Evolutionary conservation across 768 basidiomycete genomes (phyloP).

Genomic region (Kwoniella sp.): DNA sequence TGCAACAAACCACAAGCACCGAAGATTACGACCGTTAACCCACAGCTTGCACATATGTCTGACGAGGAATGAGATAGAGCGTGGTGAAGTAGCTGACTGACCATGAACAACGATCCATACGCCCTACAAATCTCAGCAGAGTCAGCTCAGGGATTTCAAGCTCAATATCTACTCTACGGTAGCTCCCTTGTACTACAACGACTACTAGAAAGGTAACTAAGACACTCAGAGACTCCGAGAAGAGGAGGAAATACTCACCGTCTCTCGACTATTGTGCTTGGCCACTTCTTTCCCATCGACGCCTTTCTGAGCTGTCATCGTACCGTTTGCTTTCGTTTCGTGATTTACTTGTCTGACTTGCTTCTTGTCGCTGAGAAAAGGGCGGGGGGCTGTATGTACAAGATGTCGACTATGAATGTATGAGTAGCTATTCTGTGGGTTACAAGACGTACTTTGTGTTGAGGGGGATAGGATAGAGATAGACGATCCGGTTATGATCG

Average conservation of each 20-base stretch:
- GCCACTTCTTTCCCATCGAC: slow-evolving; percentile 55
- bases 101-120: slow-evolving; percentile 55
- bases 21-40: too few relatives aligned
- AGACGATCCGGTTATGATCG: background rate
- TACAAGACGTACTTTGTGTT: background rate
- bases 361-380: too few relatives aligned
- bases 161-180: background rate
- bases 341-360: too few relatives aligned
- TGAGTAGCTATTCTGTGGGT: too few relatives aligned
- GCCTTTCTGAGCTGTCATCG: slow-evolving; percentile 36
- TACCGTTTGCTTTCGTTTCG: background rate
- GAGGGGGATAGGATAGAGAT: too few relatives aligned
- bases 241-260: slow-evolving; percentile 23
- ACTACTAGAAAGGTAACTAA: too few relatives aligned
- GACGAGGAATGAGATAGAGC: too few relatives aligned
- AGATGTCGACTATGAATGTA: too few relatives aligned
- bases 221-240: too few relatives aligned
- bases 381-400: too few relatives aligned
- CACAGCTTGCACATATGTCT: too few relatives aligned
- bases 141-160: slow-evolving; percentile 7
- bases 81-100: slow-evolving; percentile 8
- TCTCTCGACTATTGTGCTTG: slow-evolving; percentile 60
- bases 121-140: slow-evolving; percentile 22
- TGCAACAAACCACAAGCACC: slow-evolving; percentile 7
- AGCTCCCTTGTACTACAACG: too few relatives aligned